Evolutionary conservation across 805 yeast species (phyloP), one percentile per base, ranked within the genome.

Genomic region (Metschnikowia similis): DNA sequence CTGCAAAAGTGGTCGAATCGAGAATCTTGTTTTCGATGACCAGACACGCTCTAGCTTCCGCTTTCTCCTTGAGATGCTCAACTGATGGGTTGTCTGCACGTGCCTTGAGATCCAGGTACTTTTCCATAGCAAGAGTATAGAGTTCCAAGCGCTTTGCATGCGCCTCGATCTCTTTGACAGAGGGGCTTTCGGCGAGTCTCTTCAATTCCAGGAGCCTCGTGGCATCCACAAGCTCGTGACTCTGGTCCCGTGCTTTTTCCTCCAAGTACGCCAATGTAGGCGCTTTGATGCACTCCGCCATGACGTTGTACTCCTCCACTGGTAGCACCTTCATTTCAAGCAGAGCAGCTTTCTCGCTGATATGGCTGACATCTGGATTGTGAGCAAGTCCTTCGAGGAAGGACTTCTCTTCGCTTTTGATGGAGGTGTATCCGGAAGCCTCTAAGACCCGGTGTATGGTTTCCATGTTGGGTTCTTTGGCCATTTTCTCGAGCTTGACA

Each of bases 401-500:
- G 6, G 48, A 17, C 35, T 48, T 53, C 16, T 47, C 43, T 8
- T 41, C 44, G 7, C 28, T 43, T 4, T 29, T 26, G 17, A 61
- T 39, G 4, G 56, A 46, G 11, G 44, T 45, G 30, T 47, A 51
- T 6, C 58, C 60, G 14, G 54, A 41, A 1, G 39, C 41, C 3
- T 44, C 48, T 6, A 65, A 61, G 11, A 56, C 58, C 8, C 17
- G 4, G 1, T 43, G 35, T 31, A 66, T 45, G 13, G 56, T 55
- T 11, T 56, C 59, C 9, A 63, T 37, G 1, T 63, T 40, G 8
- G 77, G 77, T 4, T 59, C 60, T 47, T 64, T 51, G 1, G 73
- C 75, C 5, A 57, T 48, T 17, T 54, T 59, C 56, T 34, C 49
- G 35, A 73, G 58, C 6, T 39, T 13, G 26, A 36, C 13, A 53